Evolutionary conservation across 805 yeast species (phyloP), one percentile per base, ranked within the genome.

Genomic region (Wickerhamiella nectarea): DNA sequence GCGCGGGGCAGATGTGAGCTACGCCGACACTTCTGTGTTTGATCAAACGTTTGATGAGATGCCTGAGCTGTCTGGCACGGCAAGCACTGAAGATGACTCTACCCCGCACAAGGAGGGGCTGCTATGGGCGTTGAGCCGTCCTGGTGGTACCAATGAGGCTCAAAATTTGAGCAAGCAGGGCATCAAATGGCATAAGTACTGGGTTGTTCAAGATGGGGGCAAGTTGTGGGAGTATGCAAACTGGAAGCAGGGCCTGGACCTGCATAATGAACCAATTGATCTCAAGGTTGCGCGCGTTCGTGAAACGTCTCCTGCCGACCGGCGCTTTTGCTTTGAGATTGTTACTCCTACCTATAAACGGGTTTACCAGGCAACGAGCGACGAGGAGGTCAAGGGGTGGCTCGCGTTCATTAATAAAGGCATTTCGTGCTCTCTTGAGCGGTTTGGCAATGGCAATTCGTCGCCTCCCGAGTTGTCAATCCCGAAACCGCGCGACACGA

Each of bases 171-270:
- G 60, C 40, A 63, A 63, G 42, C 52, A 58, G 10, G 52, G 52
- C 1, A 34, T 46, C 38, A 66, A 65, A 3, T 86, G 95, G 95
- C 93, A 84, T 58, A 84, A 83, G 54, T 86, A 80, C 57, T 82
- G 94, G 87, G 81, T 85, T 0, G 82, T 77, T 0, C 64, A 84
- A 40, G 70, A 72, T 11, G 72, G 75, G n/a, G 86, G 89, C 2
- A 71, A 68, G 46, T 62, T 85, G 34, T 66, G 69, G 36, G 91
- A 84, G 55, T 84, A 72, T 56, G 69, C 79, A 36, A 86, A 84
- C 60, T 85, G 94, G 91, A 72, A 87, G 52, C 73, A 69, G 45
- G 84, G 84, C 17, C 65, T 67, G 15, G 71, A 69, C 24, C 67
- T 76, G 14, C 74, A 82, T 48, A 71, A 75, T 49, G 70, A 69